Conservation (phyloP, 2,329 filamentous ascomycete genomes). For the Penicillium sp. region DNA sequence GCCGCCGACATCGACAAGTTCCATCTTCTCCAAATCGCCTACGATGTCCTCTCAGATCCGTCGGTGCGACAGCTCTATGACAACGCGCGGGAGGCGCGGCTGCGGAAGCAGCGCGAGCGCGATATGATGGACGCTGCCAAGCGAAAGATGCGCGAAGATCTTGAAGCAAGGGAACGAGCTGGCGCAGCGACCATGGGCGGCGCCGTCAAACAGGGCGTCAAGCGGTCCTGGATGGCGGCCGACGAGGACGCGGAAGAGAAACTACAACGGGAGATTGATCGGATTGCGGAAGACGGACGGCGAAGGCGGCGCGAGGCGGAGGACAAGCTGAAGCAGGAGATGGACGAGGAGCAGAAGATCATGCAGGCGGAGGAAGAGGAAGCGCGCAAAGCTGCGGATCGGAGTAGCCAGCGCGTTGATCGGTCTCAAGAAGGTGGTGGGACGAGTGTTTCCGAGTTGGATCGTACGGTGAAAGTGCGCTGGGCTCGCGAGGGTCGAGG, state of each 20-base stretch:
- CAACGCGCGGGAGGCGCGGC: conserved; percentile 66
- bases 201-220: conserved; percentile 51
- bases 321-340: conserved; percentile 46
- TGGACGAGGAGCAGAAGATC: conserved; percentile 40
- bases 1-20: conserved; percentile 71
- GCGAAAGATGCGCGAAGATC: conserved; percentile 76
- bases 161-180: conserved; percentile 71
- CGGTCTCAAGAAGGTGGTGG: conserved; percentile 39
- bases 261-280: conserved; percentile 53
- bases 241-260: conserved; percentile 48
- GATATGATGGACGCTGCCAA: conserved; percentile 70
- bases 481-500: conserved; percentile 52
- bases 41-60: conserved; percentile 73
- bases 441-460: conserved; percentile 51
- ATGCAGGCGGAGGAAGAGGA: conserved; percentile 45
- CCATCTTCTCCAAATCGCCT: conserved; percentile 79
- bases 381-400: conserved; percentile 39
- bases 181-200: conserved; percentile 34
- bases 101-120: conserved; percentile 67
- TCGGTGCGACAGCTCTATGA: conserved; percentile 75
- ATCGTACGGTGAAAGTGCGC: conserved; percentile 58
- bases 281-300: conserved; percentile 54
- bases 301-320: conserved; percentile 51
- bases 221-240: conserved; percentile 51
- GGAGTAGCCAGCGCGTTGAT: conserved; percentile 33